phyloP scores from a whole-genome alignment of 768 basidiomycete species.

The Auriscalpium microsporum region DNA sequence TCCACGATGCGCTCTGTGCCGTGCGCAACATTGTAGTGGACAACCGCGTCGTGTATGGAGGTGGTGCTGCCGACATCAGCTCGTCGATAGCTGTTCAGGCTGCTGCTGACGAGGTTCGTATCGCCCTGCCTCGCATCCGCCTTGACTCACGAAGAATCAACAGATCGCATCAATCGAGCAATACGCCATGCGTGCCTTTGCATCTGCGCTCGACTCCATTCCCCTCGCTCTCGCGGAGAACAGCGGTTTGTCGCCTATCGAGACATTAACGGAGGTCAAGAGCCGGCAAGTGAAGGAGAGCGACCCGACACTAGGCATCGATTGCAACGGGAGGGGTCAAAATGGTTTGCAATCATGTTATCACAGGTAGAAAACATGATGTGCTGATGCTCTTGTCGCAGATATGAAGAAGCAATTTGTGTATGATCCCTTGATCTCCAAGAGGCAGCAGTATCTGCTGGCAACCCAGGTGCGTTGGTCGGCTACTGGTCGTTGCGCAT shows the following conservation, averaged over 20 bases:
- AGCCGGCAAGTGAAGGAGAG: conserved; percentile 84
- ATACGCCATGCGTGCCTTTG: conserved; percentile 99
- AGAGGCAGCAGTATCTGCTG: conserved; percentile 91
- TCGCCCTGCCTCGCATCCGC: background rate
- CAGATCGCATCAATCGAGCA: conserved; percentile 97
- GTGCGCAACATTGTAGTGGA: conserved; percentile 94
- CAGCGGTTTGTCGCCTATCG: conserved; percentile 92
- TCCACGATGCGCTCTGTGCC: conserved; percentile 96
- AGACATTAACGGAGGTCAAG: conserved; percentile 93
- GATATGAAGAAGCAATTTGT: conserved; percentile 98
- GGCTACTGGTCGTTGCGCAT: background rate
- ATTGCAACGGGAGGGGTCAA: conserved; percentile 78
- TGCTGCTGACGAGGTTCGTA: conserved; percentile 81
- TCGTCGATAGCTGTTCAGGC: conserved; percentile 88
- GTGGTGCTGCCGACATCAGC: conserved; percentile 96
- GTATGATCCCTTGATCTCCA: conserved; percentile 94
- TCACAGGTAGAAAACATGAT: background rate
- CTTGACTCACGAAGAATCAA: background rate
- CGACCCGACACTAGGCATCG: conserved; percentile 84
- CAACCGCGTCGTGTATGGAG: conserved; percentile 96
- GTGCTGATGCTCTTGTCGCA: conserved; percentile 23
- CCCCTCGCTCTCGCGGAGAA: conserved; percentile 97
- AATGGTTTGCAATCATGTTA: conserved; percentile 53
- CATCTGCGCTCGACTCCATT: conserved; percentile 89
- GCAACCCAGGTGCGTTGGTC: conserved; percentile 74